Evolutionary conservation across 2,329 filamentous ascomycete genomes (phyloP), one percentile per base, ranked within the genome.

Genomic region (Periconia sp.): DNA sequence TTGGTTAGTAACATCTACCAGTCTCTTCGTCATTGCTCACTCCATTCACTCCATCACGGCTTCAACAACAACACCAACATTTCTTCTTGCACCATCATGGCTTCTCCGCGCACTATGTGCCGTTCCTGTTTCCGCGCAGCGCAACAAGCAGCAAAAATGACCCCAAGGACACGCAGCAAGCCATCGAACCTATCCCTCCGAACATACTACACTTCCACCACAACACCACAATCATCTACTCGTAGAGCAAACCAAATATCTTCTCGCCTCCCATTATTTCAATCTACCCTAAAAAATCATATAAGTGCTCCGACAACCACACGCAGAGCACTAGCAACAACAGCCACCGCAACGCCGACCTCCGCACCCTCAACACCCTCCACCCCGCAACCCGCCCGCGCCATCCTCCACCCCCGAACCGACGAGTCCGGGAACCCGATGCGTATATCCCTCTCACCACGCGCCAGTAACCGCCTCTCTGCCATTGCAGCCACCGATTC

Each of bases 371-470:
- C 57, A 58, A 33, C 60, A n/a, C n/a, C 23, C 23, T 27, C 23
- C 63, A 51, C 56, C 47, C 58, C 64, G 23, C 66, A 60, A 41
- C 68, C 62, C 45, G 65, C 70, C 7, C 66, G 58, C 45, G 58
- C 64, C 40, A 78, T 82, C 51, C 74, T 80, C 15, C 96, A 97
- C 70, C 90, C 91, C 0, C 85, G 88, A 61, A 82, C 82, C 52
- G 90, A 94, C 70, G 90, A 95, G 31, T 85, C 92, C 51, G 93
- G 93, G 23, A 88, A 91, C n/a, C 84, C 88, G 18, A 91, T 96
- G 86, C 78, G 79, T 63, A 81, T 99, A 20, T 87, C 88, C 50
- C 96, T 97, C 57, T 95, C 92, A 0, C 83, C 90, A 1, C 84
- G 92, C 46, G 93, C 93, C 41, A 63, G 68, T 19, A 66, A 76